Base-by-base conservation (phyloP, 2,329 filamentous ascomycete species). In the Paramyrothecium sp. region DNA sequence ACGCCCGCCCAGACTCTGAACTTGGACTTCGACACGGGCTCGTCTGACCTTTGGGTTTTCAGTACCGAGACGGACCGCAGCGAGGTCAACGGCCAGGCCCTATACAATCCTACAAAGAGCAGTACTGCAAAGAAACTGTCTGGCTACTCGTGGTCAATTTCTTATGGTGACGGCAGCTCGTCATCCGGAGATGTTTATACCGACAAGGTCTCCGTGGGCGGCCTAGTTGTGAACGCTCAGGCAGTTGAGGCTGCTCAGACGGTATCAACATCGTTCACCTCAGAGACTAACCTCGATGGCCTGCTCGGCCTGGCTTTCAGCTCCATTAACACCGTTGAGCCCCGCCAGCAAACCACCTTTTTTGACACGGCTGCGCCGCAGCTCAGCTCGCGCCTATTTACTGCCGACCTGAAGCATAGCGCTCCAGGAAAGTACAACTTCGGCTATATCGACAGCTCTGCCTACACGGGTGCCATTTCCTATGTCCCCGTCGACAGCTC, bases 371-470 rank as follows among this genome's bases (percentile, higher is more conserved):
- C 67, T 17, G 63, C 67, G 44, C 54, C 60, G 23, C 54, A 54
- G 13, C 67, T 75, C 7, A 65, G 68, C 12, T 58, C 60, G 38
- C 68, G 69, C 2, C 55, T 73, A 0, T 75, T 74, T 33, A 70
- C 69, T 0, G 71, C 67, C 41, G 71, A 74, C 53, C 64, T 74
- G 22, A 69, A 69, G 74, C 55, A 77, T 76, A 49, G 83, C 77
- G 57, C 89, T 85, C 76, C 81, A 38, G 86, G 82, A 54, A 77
- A 78, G 41, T 84, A 87, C 72, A 86, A 90, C 38, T 75, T 77
- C 74, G 84, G 88, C 19, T 49, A 21, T 16, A 49, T 49, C 61
- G 84, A 89, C 74, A 68, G 67, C 46, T 71, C 72, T 67, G 67
- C 85, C 64, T 86, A 84, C 76, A 83, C 76, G 3, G 85, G 85